These are phyloP conservation scores for Lipomyces lipofer DNA, from an alignment of 805 yeast genomes.

Conservation along the genomic window DNA sequence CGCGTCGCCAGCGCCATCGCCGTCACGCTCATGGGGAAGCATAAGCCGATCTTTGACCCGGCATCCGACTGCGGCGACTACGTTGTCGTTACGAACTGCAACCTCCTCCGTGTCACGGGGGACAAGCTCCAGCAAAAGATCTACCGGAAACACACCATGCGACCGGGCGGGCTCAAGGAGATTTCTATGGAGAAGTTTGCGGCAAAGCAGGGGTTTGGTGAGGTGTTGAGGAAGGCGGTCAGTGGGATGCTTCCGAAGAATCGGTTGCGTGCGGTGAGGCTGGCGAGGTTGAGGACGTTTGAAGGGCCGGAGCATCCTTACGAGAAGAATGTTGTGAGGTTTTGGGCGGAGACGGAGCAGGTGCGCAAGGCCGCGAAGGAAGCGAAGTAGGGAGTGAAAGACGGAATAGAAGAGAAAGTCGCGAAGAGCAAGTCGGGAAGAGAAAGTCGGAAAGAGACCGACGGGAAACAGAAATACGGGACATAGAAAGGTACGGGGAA, in stretches of 20 bases:
- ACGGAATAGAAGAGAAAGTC: too few relatives aligned
- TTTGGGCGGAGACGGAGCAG: slow-evolving; percentile 24
- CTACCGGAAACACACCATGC: slow-evolving; percentile 85
- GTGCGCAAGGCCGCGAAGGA: slow-evolving; percentile 9
- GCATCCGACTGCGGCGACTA: slow-evolving; percentile 90
- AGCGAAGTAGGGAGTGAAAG: neutral
- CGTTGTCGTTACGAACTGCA: slow-evolving; percentile 93
- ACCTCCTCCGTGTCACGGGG: slow-evolving; percentile 79
- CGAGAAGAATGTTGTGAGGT: slow-evolving; percentile 62
- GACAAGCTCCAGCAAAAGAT: slow-evolving; percentile 75
- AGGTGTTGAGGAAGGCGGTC: slow-evolving; percentile 81
- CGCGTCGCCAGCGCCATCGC: slow-evolving; percentile 90
- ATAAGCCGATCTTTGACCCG: slow-evolving; percentile 83
- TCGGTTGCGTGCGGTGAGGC: slow-evolving; percentile 70
- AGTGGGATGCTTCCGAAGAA: slow-evolving; percentile 96
- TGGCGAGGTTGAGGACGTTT: slow-evolving; percentile 80
- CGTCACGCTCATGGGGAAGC: slow-evolving; percentile 88
- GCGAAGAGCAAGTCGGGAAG: too few relatives aligned
- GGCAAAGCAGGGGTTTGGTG: slow-evolving; percentile 82
- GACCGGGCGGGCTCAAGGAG: slow-evolving; percentile 81
- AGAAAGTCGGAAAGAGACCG: too few relatives aligned
- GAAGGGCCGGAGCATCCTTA: slow-evolving; percentile 91
- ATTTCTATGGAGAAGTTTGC: slow-evolving; percentile 77
- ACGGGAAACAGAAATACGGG: too few relatives aligned
- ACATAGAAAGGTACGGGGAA: too few relatives aligned